Evolutionary conservation across 2,329 filamentous ascomycete species (phyloP), one percentile per base, ranked within the genome.

Genomic region (Botrytis hyacinthi): DNA sequence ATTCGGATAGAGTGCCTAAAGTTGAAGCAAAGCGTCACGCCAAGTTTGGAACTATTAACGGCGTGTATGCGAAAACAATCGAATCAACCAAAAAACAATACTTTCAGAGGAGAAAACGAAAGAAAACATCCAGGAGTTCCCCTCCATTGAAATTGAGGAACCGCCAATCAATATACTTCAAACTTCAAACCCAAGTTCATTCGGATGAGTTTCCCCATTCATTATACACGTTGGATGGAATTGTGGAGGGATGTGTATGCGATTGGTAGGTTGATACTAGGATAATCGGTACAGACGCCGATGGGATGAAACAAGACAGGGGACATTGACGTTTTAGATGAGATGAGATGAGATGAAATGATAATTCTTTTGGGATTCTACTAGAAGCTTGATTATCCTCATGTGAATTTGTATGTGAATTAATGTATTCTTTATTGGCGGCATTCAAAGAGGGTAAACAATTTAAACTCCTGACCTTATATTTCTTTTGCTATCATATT

Each of bases 271-370:
- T 16, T 9, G 16, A 10, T 26, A 29, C 46, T 42, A 18, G 66
- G 66, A 57, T 68, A 2, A 68, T 57, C 35, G 48, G 65, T 67
- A 67, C 46, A 67, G 65, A 54, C 63, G 65, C 46, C 48, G 48
- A 68, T 42, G 35, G 35, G 65, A 54, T 68, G 48, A 68, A 68
- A 68, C 65, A n/a, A 29, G 65, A 54, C 46, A 51, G 46, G 46
- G 65, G 65, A 22, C 1, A 9, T 18, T 57, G 65, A 16, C 22
- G 65, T 67, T 67, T 67, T 5, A 40, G 65, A 54, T 67, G 63
- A 67, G 46, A 40, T 54, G 46, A 51, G 63, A 67, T 51, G 44
- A 66, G 29, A 66, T 61, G 59, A 26, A 20, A 60, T 60, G 10
- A 37, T 60, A 32, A 7, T 3, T 60, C 26, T 40, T 37, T 14